Percentiles rank a stretch among this genome's conserved stretches.
Conservation (phyloP, 495 filamentous ascomycete genomes). For the Penicillium macrosclerotiorum region DNA sequence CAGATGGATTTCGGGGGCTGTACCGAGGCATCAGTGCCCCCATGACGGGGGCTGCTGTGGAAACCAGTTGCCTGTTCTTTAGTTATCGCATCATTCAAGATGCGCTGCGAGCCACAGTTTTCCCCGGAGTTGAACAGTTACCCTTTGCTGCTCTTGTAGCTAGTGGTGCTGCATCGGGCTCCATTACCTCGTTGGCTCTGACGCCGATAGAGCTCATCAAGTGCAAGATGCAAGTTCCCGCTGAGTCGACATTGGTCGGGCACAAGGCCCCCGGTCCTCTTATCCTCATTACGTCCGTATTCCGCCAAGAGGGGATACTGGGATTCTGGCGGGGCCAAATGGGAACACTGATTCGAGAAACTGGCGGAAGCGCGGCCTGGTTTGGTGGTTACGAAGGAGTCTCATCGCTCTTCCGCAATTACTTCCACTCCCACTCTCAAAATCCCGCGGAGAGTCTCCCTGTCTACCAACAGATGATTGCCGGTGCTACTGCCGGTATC, state of each 20-base stretch:
- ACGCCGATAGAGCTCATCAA: constrained; percentile 98
- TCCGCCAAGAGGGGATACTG: constrained; percentile 70
- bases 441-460: constrained; percentile 21
- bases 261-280: constrained; percentile 48
- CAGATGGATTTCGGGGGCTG: constrained; percentile 70
- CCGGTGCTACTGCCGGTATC: constrained; percentile 89
- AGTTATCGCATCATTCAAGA: constrained; percentile 73
- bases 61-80: constrained; percentile 93
- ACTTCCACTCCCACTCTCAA: constrained; percentile 19
- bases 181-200: constrained; percentile 82
- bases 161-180: constrained; percentile 82
- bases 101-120: constrained; percentile 57
- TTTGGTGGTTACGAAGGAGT: constrained; percentile 90
- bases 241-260: constrained; percentile 39
- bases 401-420: constrained; percentile 59
- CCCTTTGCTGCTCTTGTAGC: constrained; percentile 70
- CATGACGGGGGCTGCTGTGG: constrained; percentile 84
- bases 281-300: constrained; percentile 69
- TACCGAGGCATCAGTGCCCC: constrained; percentile 95
- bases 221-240: constrained; percentile 91
- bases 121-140: constrained; percentile 52
- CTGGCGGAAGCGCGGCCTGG: constrained; percentile 91
- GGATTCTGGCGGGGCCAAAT: constrained; percentile 96
- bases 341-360: constrained; percentile 91
- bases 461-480: constrained; percentile 78